Percentiles rank a stretch among this genome's conserved stretches.
Conservation (phyloP, 139 green algal genomes). For the Chlamydomonas sphaeroides region DNA sequence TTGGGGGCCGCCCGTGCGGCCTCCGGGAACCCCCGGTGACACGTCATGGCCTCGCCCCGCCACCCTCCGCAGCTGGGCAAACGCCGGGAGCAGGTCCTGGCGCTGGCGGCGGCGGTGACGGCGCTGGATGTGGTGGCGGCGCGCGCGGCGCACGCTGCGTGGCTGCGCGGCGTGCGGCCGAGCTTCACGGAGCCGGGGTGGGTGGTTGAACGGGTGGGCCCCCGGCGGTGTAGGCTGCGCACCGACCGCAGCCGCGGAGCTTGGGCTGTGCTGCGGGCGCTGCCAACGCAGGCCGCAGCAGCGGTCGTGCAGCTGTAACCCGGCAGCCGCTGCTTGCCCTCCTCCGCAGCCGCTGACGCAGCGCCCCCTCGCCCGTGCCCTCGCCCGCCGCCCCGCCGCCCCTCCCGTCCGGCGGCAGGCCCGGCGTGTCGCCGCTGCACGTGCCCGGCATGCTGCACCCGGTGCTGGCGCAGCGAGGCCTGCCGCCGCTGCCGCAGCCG, state of each 20-base stretch:
- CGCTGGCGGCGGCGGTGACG: constrained; percentile 54
- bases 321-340: too few relatives aligned
- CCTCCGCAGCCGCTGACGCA: too few relatives aligned
- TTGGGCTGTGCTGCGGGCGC: too few relatives aligned
- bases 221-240: too few relatives aligned
- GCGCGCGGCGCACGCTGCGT: constrained; percentile 68
- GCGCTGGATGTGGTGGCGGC: constrained; percentile 77
- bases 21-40: neutral
- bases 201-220: too few relatives aligned
- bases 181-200: neutral
- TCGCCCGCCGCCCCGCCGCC: too few relatives aligned
- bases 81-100: constrained; percentile 15
- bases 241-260: too few relatives aligned
- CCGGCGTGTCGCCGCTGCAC: constrained; percentile 2
- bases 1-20: too few relatives aligned
- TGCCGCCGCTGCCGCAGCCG: constrained; percentile 58
- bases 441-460: constrained; percentile 62
- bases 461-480: constrained; percentile 59
- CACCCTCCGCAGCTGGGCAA: constrained; percentile 1
- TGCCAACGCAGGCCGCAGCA: too few relatives aligned
- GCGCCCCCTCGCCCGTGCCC: too few relatives aligned
- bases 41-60: neutral
- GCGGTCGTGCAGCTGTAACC: too few relatives aligned
- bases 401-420: too few relatives aligned
- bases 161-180: constrained; percentile 59